These are phyloP conservation scores for Exsudoporus frostii DNA, from an alignment of 768 basidiomycete genomes.

Conservation along the genomic window DNA sequence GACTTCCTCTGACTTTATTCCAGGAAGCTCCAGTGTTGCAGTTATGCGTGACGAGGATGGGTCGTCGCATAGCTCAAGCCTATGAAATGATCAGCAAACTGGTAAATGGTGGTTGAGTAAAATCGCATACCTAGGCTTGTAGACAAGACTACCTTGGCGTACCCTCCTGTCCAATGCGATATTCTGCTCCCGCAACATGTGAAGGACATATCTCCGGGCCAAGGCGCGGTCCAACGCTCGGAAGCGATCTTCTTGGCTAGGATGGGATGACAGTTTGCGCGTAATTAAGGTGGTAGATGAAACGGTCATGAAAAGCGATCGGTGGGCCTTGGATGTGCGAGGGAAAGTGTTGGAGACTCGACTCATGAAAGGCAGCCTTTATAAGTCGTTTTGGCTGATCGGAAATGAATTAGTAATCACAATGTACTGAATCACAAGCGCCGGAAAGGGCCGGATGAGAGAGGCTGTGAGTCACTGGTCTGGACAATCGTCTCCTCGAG, in stretches of 20 bases:
- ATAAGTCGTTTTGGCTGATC: background rate
- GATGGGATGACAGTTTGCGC: constrained; percentile 27
- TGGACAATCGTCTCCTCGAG: background rate
- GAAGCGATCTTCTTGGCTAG: constrained; percentile 24
- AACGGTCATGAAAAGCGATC: constrained; percentile 23
- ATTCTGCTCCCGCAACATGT: constrained; percentile 21
- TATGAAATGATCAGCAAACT: constrained; percentile 20
- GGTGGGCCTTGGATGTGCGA: background rate
- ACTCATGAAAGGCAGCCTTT: background rate
- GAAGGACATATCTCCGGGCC: constrained; percentile 29
- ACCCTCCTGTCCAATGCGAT: constrained; percentile 19
- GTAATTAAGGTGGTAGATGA: constrained; percentile 12
- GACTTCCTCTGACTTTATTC: constrained; percentile 35
- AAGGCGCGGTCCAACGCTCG: constrained; percentile 31
- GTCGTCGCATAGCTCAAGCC: constrained; percentile 41
- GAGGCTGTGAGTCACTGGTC: background rate
- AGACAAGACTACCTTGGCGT: constrained; percentile 28
- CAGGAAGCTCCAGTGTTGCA: constrained; percentile 40
- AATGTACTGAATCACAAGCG: too few species aligned
- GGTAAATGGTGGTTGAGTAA: background rate
- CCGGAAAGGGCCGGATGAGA: too few species aligned
- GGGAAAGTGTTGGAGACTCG: background rate
- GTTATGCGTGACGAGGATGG: constrained; percentile 30
- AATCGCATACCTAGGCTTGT: constrained; percentile 29
- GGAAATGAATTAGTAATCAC: too few species aligned